Conservation (phyloP, 768 basidiomycete species). For the Boletus edulis region DNA sequence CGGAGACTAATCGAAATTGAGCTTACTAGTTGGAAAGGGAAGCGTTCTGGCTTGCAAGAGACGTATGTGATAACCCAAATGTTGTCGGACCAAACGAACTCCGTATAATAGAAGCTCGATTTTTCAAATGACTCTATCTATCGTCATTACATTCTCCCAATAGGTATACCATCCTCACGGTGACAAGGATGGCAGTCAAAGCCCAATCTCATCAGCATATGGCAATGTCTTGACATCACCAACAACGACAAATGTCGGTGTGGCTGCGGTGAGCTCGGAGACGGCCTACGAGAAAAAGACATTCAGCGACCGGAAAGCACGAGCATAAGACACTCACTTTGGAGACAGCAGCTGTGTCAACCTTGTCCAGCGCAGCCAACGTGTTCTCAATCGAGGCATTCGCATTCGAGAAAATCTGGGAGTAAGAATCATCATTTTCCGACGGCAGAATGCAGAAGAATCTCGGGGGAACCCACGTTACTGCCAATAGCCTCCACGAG, state of each 20-base stretch:
- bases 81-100: neutral
- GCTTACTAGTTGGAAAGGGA: no score
- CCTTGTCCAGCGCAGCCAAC: conserved; percentile 68
- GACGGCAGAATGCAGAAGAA: conserved; percentile 3
- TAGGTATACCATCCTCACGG: conserved; percentile 10
- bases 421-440: neutral
- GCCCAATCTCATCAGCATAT: conserved; percentile 79
- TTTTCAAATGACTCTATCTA: conserved; percentile 18
- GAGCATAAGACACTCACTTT: conserved; percentile 46
- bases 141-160: conserved; percentile 12
- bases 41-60: no score
- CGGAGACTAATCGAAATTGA: no score
- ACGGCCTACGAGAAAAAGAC: conserved; percentile 41
- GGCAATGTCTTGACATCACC: conserved; percentile 79
- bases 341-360: conserved; percentile 62
- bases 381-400: conserved; percentile 57
- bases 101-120: neutral
- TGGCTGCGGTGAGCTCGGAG: conserved; percentile 61
- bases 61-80: no score
- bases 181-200: conserved; percentile 39
- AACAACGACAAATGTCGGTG: conserved; percentile 86
- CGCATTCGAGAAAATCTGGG: conserved; percentile 59
- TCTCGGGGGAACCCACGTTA: conserved; percentile 46
- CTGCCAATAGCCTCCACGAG: conserved; percentile 58
- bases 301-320: neutral